Base-by-base conservation (phyloP, 768 basidiomycete genomes). In the Amanita polypyramis region DNA sequence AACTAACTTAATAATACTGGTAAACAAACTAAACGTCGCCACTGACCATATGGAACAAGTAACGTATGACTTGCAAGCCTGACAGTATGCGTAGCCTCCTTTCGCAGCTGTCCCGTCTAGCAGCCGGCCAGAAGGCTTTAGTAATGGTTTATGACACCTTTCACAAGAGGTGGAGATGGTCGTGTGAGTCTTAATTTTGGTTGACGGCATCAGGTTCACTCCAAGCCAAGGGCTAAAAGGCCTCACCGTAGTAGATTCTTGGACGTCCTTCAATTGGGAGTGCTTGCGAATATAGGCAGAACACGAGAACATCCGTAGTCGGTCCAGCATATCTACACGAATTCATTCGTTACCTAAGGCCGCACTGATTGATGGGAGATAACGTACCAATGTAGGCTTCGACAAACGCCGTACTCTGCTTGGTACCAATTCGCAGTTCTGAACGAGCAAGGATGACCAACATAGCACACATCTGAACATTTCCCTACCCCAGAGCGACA, bases 401-500 rank as follows among this genome's bases (percentile, higher is more conserved):
- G 14, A 87, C 58, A 50, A 89, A 82, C 20, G 72, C 69, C 15
- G 67, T 56, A 20, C 65, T 65, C 38, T 80, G 67, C 39, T 56
- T 58, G 17, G 61, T 58, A 0, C 66, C 60, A n/a, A 86, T 59
- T 32, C 57, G 54, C 36, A 92, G 64, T 56, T 88, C 83, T 37
- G 68, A 55, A 0, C 73, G 67, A 5, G 80, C 84, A 15, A 90
- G 64, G 1, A 85, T 56, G 2, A 76, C 69, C 12, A 91, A 58
- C 71, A 85, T 76, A 1, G 85, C 78, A 61, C 86, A 89, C 71
- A 80, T 85, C 56, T 89, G 88, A 1, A 88, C 67, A 56, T 91
- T 82, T 11, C 88, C 88, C 82, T 89, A 50, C 19, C 25, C 25
- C 25, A 11, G 17, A 11, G 19, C 5, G 12, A 5, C 11, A 40